A percentile compares a stretch with the other conserved stretches of the same genome.
These are phyloP conservation scores for Neurospora discreta DNA, from an alignment of 495 filamentous ascomycete genomes.

Conservation along the genomic window DNA sequence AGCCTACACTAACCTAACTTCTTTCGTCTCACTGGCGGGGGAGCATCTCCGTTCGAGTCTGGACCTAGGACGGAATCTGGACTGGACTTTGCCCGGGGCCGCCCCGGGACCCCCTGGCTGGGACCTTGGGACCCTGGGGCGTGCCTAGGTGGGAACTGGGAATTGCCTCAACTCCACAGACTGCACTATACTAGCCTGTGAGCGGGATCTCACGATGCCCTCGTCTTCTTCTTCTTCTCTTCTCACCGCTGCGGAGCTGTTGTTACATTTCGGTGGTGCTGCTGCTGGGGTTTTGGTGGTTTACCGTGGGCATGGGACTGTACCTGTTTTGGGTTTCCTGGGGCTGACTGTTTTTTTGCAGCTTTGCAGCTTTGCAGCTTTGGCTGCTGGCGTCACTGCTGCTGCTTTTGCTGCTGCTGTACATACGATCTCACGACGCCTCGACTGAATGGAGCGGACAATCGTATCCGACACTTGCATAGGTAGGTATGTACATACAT, in stretches of 20 bases:
- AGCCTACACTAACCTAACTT: too few species aligned
- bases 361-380: background rate
- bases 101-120: too few species aligned
- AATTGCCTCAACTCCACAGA: background rate
- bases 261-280: background rate
- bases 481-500: background rate
- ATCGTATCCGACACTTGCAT: background rate
- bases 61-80: too few species aligned
- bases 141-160: too few species aligned
- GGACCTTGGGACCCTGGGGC: too few species aligned
- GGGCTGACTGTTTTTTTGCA: too few species aligned
- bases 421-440: background rate
- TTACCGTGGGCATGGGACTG: background rate
- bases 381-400: background rate
- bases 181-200: background rate
- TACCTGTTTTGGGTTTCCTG: background rate
- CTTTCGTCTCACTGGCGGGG: too few species aligned
- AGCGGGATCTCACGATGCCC: background rate
- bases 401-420: background rate
- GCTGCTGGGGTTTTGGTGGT: background rate
- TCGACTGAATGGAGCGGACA: background rate
- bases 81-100: too few species aligned
- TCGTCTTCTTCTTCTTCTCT: background rate
- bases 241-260: background rate
- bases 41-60: too few species aligned